A percentile compares a stretch with the other conserved stretches of the same genome.
Conservation (phyloP, 169 alveolate species). For the Cyclospora cayetanensis region DNA sequence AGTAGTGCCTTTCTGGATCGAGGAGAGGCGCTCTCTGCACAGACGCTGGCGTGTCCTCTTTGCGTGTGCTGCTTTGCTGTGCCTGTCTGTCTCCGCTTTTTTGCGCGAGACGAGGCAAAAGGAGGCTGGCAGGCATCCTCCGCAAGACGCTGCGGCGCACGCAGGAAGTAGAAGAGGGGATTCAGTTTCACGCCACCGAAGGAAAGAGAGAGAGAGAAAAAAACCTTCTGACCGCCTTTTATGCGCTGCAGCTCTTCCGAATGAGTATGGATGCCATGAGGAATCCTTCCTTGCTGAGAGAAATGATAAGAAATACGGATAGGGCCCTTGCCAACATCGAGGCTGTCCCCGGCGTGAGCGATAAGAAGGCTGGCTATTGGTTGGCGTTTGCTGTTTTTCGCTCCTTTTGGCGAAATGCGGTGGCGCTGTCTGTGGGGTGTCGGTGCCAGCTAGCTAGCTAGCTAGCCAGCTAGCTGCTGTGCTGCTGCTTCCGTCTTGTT, state of each 20-base stretch:
- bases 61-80: no score
- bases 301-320: constrained; percentile 81
- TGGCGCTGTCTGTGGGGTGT: constrained; percentile 5
- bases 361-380: neutral
- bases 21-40: no score
- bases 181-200: no score
- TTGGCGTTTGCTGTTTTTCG: neutral
- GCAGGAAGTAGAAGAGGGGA: no score
- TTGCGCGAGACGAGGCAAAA: neutral
- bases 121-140: neutral
- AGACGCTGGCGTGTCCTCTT: neutral
- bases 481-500: neutral
- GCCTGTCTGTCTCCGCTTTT: neutral
- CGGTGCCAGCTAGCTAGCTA: no score
- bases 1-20: no score
- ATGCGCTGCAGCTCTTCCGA: constrained; percentile 73
- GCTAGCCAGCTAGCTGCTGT: no score
- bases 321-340: constrained; percentile 80
- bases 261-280: constrained; percentile 72
- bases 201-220: no score
- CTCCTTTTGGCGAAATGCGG: neutral
- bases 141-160: no score
- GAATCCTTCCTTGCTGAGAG: constrained; percentile 79
- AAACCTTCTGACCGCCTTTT: no score
- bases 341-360: constrained; percentile 78